Evolutionary conservation across 2,329 filamentous ascomycete species (phyloP), one percentile per base, ranked within the genome.

Genomic region (Aspergillus vadensis): DNA sequence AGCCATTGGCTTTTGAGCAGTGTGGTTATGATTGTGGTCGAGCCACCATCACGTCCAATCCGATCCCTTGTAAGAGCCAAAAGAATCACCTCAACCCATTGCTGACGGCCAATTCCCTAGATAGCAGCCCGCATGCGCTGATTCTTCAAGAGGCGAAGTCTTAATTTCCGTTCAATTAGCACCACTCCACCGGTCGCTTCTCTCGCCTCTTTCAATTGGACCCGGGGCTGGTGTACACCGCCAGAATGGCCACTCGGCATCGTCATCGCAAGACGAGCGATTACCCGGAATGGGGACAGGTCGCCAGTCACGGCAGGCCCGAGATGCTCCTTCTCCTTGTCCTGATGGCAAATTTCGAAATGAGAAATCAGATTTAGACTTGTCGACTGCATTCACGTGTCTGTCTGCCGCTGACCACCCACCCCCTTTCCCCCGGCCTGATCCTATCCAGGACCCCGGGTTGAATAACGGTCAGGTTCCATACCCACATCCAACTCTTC

Each of bases 211-310:
- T 44, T 58, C 62, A 63, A 68, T 68, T 67, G 66, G 66, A 48
- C 60, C 63, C 44, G 48, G 41, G 23, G 49, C 57, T 43, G 43
- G 53, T 62, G 58, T 67, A 64, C 66, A 68, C 66, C 66, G 66
- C 66, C 61, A 68, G 57, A 62, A 65, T 59, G 61, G 54, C 61
- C 23, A 51, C 49, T 58, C 41, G 44, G 58, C 44, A 57, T 51
- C 63, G 59, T 64, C 65, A 63, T 65, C 59, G 32, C 27, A 36
- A 43, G 47, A 57, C 39, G 27, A 55, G 47, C 57, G 32, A 51
- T 55, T 64, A 47, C 63, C 57, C 36, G 41, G 59, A 43, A 55
- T 25, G 30, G 38, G 53, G 27, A 10, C 27, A 27, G 25, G 32
- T 36, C 32, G 10, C 39, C 53, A 27, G 52, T 55, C 52, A 43